Evolutionary conservation across 2,329 filamentous ascomycete species (phyloP).

Genomic region (Diplodia intermedia): DNA sequence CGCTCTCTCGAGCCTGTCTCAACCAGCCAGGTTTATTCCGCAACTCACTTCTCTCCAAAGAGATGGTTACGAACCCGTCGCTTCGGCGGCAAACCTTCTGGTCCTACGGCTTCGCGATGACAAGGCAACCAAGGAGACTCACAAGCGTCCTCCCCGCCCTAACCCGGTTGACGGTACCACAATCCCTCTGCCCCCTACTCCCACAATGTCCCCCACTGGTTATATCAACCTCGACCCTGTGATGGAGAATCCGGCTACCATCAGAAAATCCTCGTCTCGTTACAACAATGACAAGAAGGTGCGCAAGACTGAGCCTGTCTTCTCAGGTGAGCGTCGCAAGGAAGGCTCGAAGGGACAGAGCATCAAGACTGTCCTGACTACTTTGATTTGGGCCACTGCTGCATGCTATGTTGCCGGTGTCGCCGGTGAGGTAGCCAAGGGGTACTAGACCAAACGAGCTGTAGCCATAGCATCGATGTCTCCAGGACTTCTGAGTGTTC

Average conservation of each 20-base stretch:
- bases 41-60: conserved; percentile 37
- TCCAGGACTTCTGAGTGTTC: not conserved
- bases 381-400: conserved; percentile 33
- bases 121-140: not conserved
- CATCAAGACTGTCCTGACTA: conserved; percentile 19
- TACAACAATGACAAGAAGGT: conserved; percentile 24
- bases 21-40: conserved; percentile 36
- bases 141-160: not conserved
- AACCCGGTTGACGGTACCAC: conserved; percentile 49
- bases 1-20: conserved; percentile 19
- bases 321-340: conserved; percentile 18
- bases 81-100: conserved; percentile 43
- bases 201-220: conserved; percentile 31
- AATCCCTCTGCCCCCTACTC: conserved; percentile 35
- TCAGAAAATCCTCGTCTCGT: not conserved
- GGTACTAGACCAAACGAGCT: conserved; percentile 11
- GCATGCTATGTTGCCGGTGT: conserved; percentile 32
- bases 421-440: conserved; percentile 29
- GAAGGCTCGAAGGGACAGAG: conserved; percentile 23
- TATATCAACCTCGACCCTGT: conserved; percentile 33
- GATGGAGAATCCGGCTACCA: conserved; percentile 18
- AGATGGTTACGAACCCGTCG: conserved; percentile 40
- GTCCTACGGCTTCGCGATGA: conserved; percentile 39
- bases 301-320: conserved; percentile 30
- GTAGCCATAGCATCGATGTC: not conserved